Evolutionary conservation across 768 basidiomycete genomes (phyloP).

Genomic region (Boletus bicolor): DNA sequence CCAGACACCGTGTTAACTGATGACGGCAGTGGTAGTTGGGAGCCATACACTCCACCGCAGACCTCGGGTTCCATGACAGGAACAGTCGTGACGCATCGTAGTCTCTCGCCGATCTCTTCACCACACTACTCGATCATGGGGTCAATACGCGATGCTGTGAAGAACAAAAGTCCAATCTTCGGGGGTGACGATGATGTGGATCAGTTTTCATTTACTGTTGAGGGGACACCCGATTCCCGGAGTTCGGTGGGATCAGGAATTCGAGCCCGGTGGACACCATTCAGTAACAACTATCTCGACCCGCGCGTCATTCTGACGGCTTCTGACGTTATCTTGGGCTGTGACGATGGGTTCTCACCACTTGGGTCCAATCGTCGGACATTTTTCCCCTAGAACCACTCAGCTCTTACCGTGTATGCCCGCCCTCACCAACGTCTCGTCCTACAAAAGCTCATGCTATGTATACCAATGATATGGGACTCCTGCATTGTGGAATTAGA

Average conservation of each 20-base stretch:
- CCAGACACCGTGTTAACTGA: constrained; percentile 51
- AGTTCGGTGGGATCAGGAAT: constrained; percentile 13
- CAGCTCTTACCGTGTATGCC: neutral
- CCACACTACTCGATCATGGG: constrained; percentile 21
- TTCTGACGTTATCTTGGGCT: constrained; percentile 31
- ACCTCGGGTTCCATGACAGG: constrained; percentile 50
- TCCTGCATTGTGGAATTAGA: constrained; percentile 11
- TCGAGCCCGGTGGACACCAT: constrained; percentile 28
- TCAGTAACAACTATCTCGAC: constrained; percentile 30
- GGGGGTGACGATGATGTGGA: constrained; percentile 47
- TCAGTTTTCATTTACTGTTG: constrained; percentile 47
- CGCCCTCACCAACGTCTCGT: too few species aligned
- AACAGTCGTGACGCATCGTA: constrained; percentile 43
- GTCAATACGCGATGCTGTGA: constrained; percentile 39
- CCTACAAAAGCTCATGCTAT: neutral
- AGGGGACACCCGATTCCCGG: constrained; percentile 12
- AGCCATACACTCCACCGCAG: constrained; percentile 60
- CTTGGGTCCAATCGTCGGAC: constrained; percentile 44
- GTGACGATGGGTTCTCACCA: constrained; percentile 40
- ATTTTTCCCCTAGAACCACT: constrained; percentile 26
- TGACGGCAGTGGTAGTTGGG: constrained; percentile 52
- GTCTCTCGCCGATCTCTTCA: constrained; percentile 30
- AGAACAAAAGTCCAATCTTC: constrained; percentile 40
- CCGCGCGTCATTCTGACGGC: constrained; percentile 31
- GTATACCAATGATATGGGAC: constrained; percentile 11